A percentile compares a stretch with the other conserved stretches of the same genome.
Conservation (phyloP, 2,329 filamentous ascomycete genomes). For the Fusarium sp. region DNA sequence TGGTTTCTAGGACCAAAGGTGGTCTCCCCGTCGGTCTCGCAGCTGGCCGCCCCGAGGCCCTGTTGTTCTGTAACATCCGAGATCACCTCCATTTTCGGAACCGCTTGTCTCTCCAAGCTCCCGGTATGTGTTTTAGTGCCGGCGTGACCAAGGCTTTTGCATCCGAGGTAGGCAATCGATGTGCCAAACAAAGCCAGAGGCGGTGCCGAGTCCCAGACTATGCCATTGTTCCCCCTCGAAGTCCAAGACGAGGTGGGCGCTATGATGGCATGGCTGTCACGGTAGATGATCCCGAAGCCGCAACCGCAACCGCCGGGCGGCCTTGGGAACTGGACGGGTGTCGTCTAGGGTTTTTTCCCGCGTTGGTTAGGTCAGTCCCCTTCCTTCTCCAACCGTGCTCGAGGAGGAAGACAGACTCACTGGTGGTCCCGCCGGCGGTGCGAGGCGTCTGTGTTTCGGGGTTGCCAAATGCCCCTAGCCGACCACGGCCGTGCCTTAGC, state of each 20-base stretch:
- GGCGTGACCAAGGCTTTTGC: conserved; percentile 15
- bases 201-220: background rate
- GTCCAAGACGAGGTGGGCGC: background rate
- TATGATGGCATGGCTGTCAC: conserved; percentile 18
- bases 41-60: conserved; percentile 9
- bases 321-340: conserved; percentile 13
- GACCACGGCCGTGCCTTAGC: conserved; percentile 38
- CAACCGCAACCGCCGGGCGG: conserved; percentile 14
- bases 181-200: conserved; percentile 4
- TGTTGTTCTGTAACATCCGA: conserved; percentile 25
- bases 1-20: conserved; percentile 25
- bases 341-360: conserved; percentile 25
- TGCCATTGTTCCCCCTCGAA: background rate
- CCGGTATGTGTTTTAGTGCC: conserved; percentile 31
- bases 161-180: background rate
- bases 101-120: conserved; percentile 34
- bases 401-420: conserved; percentile 13
- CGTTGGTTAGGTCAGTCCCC: conserved; percentile 19
- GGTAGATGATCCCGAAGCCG: conserved; percentile 25
- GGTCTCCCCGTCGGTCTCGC: conserved; percentile 1
- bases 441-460: conserved; percentile 41
- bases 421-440: conserved; percentile 30
- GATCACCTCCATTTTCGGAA: conserved; percentile 19
- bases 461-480: conserved; percentile 39
- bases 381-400: conserved; percentile 30